These are phyloP conservation scores for Picocystis salinarum DNA, from an alignment of 139 green algal genomes.

Conservation along the genomic window DNA sequence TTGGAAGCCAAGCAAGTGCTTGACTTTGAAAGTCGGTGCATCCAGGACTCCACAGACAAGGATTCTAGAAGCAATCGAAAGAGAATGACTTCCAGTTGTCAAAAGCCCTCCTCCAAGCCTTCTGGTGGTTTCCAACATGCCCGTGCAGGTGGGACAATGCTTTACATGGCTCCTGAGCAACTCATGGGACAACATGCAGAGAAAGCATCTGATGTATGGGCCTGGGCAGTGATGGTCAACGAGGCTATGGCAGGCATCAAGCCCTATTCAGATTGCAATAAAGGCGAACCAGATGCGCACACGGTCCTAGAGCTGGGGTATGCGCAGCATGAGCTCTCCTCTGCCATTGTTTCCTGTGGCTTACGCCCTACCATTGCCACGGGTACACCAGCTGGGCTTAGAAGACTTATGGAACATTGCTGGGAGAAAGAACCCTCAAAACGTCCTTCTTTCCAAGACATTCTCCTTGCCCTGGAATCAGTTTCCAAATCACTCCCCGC, in stretches of 20 bases:
- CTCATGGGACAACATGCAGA: conserved; percentile 3
- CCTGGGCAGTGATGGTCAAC: conserved; percentile 46
- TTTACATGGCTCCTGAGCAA: conserved; percentile 76
- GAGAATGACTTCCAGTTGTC: neutral
- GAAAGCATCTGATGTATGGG: conserved; percentile 55
- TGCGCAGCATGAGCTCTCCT: conserved; percentile 54
- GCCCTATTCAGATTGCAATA: conserved; percentile 10
- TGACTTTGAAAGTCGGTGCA: too few relatives aligned
- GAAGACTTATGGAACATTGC: too few relatives aligned
- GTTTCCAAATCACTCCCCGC: too few relatives aligned
- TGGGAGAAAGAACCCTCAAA: too few relatives aligned
- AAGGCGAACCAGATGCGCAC: conserved; percentile 65
- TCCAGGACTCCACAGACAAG: too few relatives aligned
- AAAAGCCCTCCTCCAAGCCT: conserved; percentile 16
- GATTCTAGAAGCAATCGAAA: too few relatives aligned
- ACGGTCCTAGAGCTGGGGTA: conserved; percentile 81
- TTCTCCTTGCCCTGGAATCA: too few relatives aligned
- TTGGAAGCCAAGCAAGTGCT: too few relatives aligned
- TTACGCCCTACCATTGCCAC: conserved; percentile 49
- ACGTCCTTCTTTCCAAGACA: too few relatives aligned
- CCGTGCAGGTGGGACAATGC: conserved; percentile 48
- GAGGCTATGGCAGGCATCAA: conserved; percentile 32
- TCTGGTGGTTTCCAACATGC: conserved; percentile 57
- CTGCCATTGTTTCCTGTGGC: conserved; percentile 53
- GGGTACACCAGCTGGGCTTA: too few relatives aligned